Evolutionary conservation across 2,329 filamentous ascomycete genomes (phyloP), one percentile per base, ranked within the genome.

Genomic region (Cladosporium sp.): DNA sequence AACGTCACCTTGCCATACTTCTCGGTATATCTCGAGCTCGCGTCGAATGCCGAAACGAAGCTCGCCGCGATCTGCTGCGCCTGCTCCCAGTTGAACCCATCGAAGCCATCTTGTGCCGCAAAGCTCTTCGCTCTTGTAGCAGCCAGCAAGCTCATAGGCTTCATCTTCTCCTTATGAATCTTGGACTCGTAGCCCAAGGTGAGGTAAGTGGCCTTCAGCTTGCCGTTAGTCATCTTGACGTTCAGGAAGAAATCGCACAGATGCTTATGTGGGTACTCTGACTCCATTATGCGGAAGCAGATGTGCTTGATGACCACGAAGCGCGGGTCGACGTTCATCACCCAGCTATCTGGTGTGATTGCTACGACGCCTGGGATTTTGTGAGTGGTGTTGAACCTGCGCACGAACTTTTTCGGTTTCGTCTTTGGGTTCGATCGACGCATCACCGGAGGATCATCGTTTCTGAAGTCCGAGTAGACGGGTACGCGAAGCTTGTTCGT

Each of bases 301-400:
- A 56, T 49, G 52, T 56, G 52, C 40, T 56, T 56, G 30, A 56
- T 56, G 34, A 19, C 17, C 19, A 47, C 40, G 42, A 47, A 56
- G 42, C 15, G 42, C 12, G 52, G 52, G 7, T 47, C 30, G 30
- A 56, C 20, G 15, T 38, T 22, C 30, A 34, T 25, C n/a, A 49
- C 30, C 52, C 52, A 56, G 34, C 20, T 20, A 5, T 37, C 19
- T 5, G 38, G 28, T 7, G n/a, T 17, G 19, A 56, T 15, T 7
- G 28, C 52, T 19, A 56, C 14, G 14, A 7, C n/a, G 25, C 52
- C 52, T 15, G 20, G 14, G n/a, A 20, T 25, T 7, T 15, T 28
- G 22, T 28, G 42, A 14, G 22, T 28, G 42, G 15, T 28, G 28
- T 51, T n/a, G 34, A 51, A 50, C 5, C 19, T 15, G 5, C 36